A percentile compares a stretch with the other conserved stretches of the same genome.
Conservation (phyloP, 768 basidiomycete genomes). For the Pseudohyphozyma bogoriensis region DNA sequence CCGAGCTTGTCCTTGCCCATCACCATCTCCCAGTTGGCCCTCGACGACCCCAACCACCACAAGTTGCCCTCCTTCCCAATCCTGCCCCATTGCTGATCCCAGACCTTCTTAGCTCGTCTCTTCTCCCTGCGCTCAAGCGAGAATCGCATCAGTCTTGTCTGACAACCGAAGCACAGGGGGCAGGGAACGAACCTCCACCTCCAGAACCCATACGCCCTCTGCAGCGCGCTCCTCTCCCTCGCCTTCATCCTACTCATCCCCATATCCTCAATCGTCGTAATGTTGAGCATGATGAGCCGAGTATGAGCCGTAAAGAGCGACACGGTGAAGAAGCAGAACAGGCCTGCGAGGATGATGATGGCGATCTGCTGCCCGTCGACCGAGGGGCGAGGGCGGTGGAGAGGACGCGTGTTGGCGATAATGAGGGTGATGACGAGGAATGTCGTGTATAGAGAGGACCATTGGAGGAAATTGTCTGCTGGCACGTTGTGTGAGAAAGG, state of each 20-base stretch:
- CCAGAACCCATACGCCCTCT: constrained; percentile 9
- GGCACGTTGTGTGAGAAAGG: not conserved
- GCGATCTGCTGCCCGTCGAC: constrained; percentile 26
- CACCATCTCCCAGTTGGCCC: constrained; percentile 25
- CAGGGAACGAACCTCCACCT: constrained; percentile 4
- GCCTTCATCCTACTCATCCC: constrained; percentile 10
- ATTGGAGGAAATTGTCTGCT: constrained; percentile 30
- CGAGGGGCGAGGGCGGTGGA: constrained; percentile 13
- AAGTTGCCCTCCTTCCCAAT: constrained; percentile 23
- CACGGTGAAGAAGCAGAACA: constrained; percentile 25
- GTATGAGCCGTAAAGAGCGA: constrained; percentile 18
- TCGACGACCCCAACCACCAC: constrained; percentile 28
- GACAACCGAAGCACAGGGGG: not conserved
- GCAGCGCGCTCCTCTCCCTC: constrained; percentile 15
- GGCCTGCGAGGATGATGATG: constrained; percentile 16
- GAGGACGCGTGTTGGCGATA: constrained; percentile 21
- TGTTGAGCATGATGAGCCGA: constrained; percentile 17
- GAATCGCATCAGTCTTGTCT: not conserved
- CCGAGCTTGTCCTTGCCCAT: constrained; percentile 20
- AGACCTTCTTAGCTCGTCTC: not conserved
- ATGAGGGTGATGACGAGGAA: constrained; percentile 26
- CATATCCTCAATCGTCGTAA: constrained; percentile 32
- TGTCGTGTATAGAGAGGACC: constrained; percentile 14
- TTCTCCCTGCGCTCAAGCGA: not conserved
- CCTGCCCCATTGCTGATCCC: constrained; percentile 17